Evolutionary conservation across 2,329 filamentous ascomycete species (phyloP).

Genomic region (Ophiostoma montium): DNA sequence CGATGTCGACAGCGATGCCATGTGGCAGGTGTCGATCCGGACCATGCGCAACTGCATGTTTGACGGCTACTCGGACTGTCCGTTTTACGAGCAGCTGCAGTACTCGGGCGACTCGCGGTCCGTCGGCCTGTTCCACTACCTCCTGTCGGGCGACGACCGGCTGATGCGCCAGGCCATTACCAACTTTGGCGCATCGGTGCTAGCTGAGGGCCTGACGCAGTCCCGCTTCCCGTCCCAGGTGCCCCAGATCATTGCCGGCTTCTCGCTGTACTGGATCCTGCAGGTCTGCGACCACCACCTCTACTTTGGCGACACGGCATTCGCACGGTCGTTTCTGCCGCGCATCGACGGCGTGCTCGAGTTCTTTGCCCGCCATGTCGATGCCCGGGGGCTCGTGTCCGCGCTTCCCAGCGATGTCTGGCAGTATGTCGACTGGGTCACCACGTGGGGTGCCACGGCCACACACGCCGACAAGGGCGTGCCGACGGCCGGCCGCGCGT

Average conservation of each 20-base stretch:
- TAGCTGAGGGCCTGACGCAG: slow-evolving; percentile 21
- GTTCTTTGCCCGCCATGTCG: slow-evolving; percentile 19
- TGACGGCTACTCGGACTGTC: slow-evolving; percentile 22
- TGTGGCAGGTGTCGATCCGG: slow-evolving; percentile 19
- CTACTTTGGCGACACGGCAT: slow-evolving; percentile 21
- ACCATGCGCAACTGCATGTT: slow-evolving; percentile 23
- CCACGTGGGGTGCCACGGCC: slow-evolving; percentile 14
- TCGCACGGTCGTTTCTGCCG: slow-evolving; percentile 19
- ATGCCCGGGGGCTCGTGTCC: slow-evolving; percentile 14
- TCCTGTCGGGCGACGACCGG: slow-evolving; percentile 19
- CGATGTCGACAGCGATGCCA: slow-evolving; percentile 7
- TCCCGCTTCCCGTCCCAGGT: slow-evolving; percentile 23
- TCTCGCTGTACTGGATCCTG: slow-evolving; percentile 25
- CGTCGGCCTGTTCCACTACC: slow-evolving; percentile 20
- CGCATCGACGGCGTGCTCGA: slow-evolving; percentile 23
- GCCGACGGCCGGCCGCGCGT: slow-evolving; percentile 22
- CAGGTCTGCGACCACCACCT: slow-evolving; percentile 23
- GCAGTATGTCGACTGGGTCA: slow-evolving; percentile 25
- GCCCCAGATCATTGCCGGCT: slow-evolving; percentile 23
- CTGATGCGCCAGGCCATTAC: slow-evolving; percentile 20
- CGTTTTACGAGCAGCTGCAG: slow-evolving; percentile 23
- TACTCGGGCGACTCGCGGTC: slow-evolving; percentile 17
- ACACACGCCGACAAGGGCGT: slow-evolving; percentile 19
- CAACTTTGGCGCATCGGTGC: slow-evolving; percentile 15
- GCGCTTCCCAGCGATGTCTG: slow-evolving; percentile 17